Evolutionary conservation across 2,329 filamentous ascomycete species (phyloP), one percentile per base, ranked within the genome.

Genomic region (Paecilomyces formosus): DNA sequence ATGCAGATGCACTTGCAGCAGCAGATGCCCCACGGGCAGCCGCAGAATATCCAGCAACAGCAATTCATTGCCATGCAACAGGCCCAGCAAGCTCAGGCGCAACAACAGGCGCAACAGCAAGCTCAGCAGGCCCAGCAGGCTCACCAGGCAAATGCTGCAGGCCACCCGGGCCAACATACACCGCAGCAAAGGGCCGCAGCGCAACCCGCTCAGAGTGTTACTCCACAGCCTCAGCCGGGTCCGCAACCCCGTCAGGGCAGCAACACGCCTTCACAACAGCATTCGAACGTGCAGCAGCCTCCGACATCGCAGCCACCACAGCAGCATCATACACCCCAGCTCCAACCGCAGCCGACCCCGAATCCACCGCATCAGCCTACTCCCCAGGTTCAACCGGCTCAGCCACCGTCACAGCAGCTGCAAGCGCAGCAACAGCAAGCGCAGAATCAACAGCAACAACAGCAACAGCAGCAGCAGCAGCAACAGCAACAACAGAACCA

Each of bases 181-280:
- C 71, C 75, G n/a, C 76, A 76, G 49, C 75, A 76, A 55, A 72
- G 75, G 51, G 64, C 70, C 45, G 72, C 72, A 3, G 67, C 72
- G 45, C 76, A 78, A 61, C 70, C 75, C 45, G 67, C 68, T 13
- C 75, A 76, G 58, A 73, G 69, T 54, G 74, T 70, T 3, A 75
- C 75, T 49, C 74, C 75, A 18, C 76, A 77, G 62, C 75, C 76
- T n/a, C 76, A 78, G 63, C 73, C 72, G 56, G 71, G 69, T 7
- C 72, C 69, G 3, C 74, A 70, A 13, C 70, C 71, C 30, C 70
- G 72, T 39, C 73, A 74, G 60, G 71, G 72, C 51, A 70, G 71
- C 50, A 69, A 63, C 33, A 77, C 74, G 30, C 73, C 76, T 22
- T 65, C 68, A 28, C 67, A 67, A 50, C 68, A 68, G 53, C 71